Percentiles rank a stretch among this genome's conserved stretches.
Conservation (phyloP, 345 rosid genomes). For the Syzygium aromaticum region DNA sequence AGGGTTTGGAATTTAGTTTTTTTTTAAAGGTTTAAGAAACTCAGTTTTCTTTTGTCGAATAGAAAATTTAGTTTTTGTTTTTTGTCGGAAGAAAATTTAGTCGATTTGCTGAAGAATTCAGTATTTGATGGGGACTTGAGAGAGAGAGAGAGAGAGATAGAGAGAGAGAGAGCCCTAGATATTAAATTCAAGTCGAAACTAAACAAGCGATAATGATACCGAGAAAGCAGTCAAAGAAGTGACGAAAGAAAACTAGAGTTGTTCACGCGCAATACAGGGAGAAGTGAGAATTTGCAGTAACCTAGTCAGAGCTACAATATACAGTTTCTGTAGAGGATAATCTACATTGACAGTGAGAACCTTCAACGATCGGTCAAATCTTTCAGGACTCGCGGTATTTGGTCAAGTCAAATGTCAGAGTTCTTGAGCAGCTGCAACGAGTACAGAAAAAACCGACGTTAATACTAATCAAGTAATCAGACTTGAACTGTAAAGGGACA, state of each 20-base stretch:
- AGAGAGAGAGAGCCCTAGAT: not conserved
- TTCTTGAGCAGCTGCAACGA: constrained; percentile 79
- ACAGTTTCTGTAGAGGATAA: not conserved
- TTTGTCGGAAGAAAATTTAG: too few species aligned
- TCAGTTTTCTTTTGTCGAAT: too few species aligned
- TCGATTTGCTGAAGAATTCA: too few species aligned
- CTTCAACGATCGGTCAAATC: not conserved
- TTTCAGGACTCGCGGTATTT: constrained; percentile 49
- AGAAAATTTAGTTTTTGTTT: too few species aligned
- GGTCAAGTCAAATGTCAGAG: constrained; percentile 83
- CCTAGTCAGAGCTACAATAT: constrained; percentile 2
- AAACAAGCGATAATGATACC: not conserved
- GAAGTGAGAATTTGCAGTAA: not conserved
- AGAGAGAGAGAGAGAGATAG: not conserved
- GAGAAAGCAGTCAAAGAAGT: not conserved
- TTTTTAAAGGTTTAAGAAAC: too few species aligned
- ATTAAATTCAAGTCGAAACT: not conserved
- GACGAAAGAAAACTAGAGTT: not conserved
- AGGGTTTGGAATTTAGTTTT: too few species aligned
- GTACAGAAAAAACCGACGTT: not conserved
- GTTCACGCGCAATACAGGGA: not conserved
- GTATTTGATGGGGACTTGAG: too few species aligned
- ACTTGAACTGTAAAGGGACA: not conserved
- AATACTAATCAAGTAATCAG: not conserved
- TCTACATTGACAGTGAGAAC: not conserved